Base-by-base conservation (phyloP, 352 stramenopile species). In the Saprolegnia parasitica region DNA sequence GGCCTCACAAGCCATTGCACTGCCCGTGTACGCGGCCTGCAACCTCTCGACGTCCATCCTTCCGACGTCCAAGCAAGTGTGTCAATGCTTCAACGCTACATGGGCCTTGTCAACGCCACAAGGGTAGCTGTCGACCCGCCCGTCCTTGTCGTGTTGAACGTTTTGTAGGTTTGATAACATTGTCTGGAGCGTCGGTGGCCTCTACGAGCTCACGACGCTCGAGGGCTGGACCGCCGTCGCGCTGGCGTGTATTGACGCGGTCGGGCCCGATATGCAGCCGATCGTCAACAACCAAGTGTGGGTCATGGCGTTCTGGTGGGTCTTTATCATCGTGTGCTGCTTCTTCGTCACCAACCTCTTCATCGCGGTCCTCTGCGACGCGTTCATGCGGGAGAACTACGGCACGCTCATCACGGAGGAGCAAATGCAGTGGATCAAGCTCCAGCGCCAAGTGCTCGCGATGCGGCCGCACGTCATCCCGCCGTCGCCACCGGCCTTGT, bases 331-430 rank as follows among this genome's bases (percentile, higher is more conserved):
- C 21, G 47, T 57, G 20, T 70, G 63, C 18, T 87, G 87, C 58
- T 98, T 97, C 68, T 97, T 98, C 61, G 88, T 97, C 1, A 89
- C 98, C 32, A 97, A 98, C 46, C 75, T 98, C 0, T 98, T 98
- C 66, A 89, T 97, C 0, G 93, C 91, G 6, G 89, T 98, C 9
- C 96, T 98, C 66, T 96, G 97, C 52, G 91, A 98, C 61, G 96
- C 97, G 62, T 98, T 98, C 71, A 96, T 97, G 57, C 79, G 86
- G 24, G 95, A 96, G 87, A 97, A 61, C 45, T 70, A 66, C 37
- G 56, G 56, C 66, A 47, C 66, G 2, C 15, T 70, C 0, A 52
- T 98, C 55, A 97, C 92, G 6, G 81, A 89, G 1, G 86, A 97
- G 50, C 89, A 97, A 62, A 86, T 93, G 56, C 92, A 95, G 66